Conservation (phyloP, 352 stramenopile species). For the Phytophthora colocasiae region DNA sequence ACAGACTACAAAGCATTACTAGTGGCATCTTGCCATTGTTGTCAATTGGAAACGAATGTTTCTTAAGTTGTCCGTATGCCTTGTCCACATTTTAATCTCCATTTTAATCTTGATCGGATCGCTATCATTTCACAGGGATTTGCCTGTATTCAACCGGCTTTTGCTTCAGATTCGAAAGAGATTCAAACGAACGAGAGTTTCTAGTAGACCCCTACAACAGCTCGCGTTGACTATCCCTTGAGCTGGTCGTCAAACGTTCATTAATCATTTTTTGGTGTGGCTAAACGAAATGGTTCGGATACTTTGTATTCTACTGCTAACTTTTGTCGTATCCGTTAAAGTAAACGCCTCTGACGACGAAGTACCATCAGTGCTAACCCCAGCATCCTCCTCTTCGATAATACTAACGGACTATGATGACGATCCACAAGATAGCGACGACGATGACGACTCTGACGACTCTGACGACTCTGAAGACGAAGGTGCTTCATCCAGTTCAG, state of each 20-base stretch:
- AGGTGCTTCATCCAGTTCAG: background rate
- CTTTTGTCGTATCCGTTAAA: background rate
- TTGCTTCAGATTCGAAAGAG: conserved; percentile 30
- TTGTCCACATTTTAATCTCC: conserved; percentile 8
- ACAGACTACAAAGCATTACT: no score
- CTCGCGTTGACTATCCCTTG: background rate
- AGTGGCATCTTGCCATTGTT: no score
- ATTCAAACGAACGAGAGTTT: conserved; percentile 2
- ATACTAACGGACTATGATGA: background rate
- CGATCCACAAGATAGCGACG: conserved; percentile 4
- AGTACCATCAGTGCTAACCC: background rate
- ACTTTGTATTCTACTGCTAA: background rate
- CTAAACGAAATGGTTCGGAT: conserved; percentile 10
- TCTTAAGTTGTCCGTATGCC: no score
- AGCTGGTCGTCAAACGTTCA: conserved; percentile 1
- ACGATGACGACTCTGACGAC: conserved; percentile 1
- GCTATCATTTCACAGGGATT: conserved; percentile 11
- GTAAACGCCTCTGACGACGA: conserved; percentile 1
- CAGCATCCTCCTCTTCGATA: background rate
- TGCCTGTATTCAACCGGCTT: conserved; percentile 14
- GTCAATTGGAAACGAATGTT: no score
- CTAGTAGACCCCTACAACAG: no score
- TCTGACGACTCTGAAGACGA: background rate
- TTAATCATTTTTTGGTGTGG: conserved; percentile 10
- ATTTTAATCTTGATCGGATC: background rate